Evolutionary conservation across 192 early-diverging fungal species (phyloP), one percentile per base, ranked within the genome.

Genomic region (Jimgerdemannia lactiflua): DNA sequence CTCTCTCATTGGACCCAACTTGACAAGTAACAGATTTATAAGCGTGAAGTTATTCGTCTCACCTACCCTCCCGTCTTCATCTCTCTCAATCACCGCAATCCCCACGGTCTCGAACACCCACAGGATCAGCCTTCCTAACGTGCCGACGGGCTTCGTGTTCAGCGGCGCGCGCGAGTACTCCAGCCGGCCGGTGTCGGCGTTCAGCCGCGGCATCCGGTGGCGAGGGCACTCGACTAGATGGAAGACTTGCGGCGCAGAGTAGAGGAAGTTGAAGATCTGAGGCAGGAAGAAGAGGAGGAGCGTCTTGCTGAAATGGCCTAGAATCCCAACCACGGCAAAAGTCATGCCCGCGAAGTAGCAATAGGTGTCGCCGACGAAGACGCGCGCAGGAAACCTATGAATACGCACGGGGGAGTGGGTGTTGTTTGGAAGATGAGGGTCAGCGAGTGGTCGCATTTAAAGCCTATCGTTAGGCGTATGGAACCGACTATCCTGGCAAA

Each of bases 331-430:
- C 3, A 99, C 98, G 0, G 98, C 96, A 87, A 99, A 97, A 0
- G 94, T 95, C 97, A 99, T 99, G 3, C 98, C 98, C 3, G 96
- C 95, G 92, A 99, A 99, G 74, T 99, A 99, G 78, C 93, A 93
- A 76, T 91, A 98, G 0, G 97, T 98, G 74, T 99, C 98, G 65
- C 98, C 98, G 14, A 95, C 95, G 89, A 99, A 99, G 8, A 95
- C 92, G 1, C 84, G 84, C 3, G 97, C 93, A 4, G 98, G 98
- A 64, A 91, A 96, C 90, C 91, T 92, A 70, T 4, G 64, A 69
- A 20, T 74, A 65, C 70, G 9, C 39, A n/a, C 4, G 11, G 11
- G 49, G 49, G 11, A 54, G n/a, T n/a, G n/a, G n/a, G n/a, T n/a
- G n/a, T n/a, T n/a, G n/a, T n/a, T n/a, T n/a, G n/a, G n/a, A n/a